Conservation (phyloP, 108 stramenopile genomes). For the Skeletonema potamos region DNA sequence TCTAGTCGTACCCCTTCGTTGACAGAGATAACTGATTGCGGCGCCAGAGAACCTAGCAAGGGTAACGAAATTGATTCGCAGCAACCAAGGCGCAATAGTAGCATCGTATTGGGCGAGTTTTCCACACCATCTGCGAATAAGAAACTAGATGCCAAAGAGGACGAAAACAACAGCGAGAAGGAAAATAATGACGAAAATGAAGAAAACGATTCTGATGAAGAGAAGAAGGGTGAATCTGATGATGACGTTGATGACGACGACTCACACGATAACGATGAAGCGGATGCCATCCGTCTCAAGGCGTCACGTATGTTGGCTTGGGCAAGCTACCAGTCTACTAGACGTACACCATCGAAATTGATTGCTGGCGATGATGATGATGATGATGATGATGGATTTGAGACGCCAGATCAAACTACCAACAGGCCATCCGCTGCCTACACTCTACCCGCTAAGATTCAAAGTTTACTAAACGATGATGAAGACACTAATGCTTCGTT, state of each 20-base stretch:
- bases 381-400: background rate
- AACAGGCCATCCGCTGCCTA: background rate
- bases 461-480: slow-evolving; percentile 1
- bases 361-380: background rate
- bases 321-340: slow-evolving; percentile 36
- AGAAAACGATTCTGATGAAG: background rate
- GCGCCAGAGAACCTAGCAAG: background rate
- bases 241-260: background rate
- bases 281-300: slow-evolving; percentile 27
- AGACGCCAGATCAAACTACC: background rate
- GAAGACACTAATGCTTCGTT: background rate
- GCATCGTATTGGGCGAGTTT: background rate
- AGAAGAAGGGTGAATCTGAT: background rate
- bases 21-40: background rate
- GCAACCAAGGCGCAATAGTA: background rate
- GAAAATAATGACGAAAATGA: background rate
- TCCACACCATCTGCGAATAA: background rate
- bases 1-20: background rate
- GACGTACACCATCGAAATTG: slow-evolving; percentile 19
- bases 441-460: background rate
- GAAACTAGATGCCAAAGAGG: background rate
- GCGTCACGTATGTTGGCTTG: slow-evolving; percentile 40
- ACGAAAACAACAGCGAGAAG: background rate
- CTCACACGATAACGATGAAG: background rate
- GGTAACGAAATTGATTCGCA: background rate